Evolutionary conservation across 805 yeast species (phyloP), one percentile per base, ranked within the genome.

Genomic region (Cyberlindnera petersonii): DNA sequence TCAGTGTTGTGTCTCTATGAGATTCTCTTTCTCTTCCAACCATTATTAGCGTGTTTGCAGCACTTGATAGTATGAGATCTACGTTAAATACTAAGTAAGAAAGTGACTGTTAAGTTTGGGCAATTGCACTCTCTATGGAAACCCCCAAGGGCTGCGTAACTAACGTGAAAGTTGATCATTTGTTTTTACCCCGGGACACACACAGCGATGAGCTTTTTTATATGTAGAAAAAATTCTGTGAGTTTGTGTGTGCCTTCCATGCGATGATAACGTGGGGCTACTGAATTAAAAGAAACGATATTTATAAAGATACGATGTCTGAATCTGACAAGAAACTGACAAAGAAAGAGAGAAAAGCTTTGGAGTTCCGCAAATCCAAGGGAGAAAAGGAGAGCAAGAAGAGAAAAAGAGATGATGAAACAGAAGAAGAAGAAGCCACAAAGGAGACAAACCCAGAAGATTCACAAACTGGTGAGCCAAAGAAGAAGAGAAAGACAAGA

Each of bases 401-500:
- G 42, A 44, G 49, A 26, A 39, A 46, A 24, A 44, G 47, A 36
- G 48, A 46, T 11, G 52, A 46, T 2, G 44, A 46, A 24, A 44
- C 46, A 36, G 48, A 46, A 9, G 52, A 46, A 2, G 44, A 43
- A 8, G 58, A 52, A 24, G 59, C 56, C 33, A 59, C 46, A 16
- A 52, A 47, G 17, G 46, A 49, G 35, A 44, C 48, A 6, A 47
- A 49, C 26, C 53, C 49, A 13, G 50, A 39, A 21, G 33, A 35
- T 20, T 49, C 48, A 18, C 68, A 56, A 33, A 72, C 63, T 11
- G 68, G 29, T 9, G 44, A 39, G 20, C 46, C 46, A 6, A 71
- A 68, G 52, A 82, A 82, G 68, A 82, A 77, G 59, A 67, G 91
- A 48, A 81, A 83, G 59, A 80, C 89, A 3, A 74, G 91, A 65